phyloP scores from a whole-genome alignment of 768 basidiomycete genomes.

The Roridomyces roridus region DNA sequence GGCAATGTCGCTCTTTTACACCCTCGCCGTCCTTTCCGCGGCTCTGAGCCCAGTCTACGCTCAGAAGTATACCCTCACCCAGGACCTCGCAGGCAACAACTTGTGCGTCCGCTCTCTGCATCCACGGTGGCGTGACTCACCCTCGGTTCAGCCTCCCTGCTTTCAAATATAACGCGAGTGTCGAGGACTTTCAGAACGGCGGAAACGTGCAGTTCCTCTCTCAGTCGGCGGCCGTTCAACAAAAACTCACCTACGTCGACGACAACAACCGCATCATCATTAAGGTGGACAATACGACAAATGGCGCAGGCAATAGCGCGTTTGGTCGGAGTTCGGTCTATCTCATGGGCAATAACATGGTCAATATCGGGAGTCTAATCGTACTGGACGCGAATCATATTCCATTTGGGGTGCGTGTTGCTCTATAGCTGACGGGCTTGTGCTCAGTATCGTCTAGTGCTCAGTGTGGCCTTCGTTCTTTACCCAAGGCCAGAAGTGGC shows the following conservation, averaged over 20 bases:
- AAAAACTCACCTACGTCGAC: constrained; percentile 14
- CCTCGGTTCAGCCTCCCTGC: no score
- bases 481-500: constrained; percentile 37
- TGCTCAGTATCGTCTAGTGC: no score
- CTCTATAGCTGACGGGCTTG: no score
- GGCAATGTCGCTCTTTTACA: no score
- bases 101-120: not conserved
- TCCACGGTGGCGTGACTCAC: not conserved
- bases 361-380: constrained; percentile 15
- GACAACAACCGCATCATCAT: not conserved
- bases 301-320: not conserved
- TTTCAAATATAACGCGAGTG: no score
- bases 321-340: constrained; percentile 19
- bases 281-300: constrained; percentile 19
- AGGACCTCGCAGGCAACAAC: no score
- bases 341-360: constrained; percentile 5
- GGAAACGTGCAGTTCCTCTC: constrained; percentile 21
- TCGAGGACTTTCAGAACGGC: not conserved
- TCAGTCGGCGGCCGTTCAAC: constrained; percentile 16
- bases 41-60: no score
- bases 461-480: constrained; percentile 3
- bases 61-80: no score
- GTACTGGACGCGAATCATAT: constrained; percentile 22
- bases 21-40: no score
- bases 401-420: constrained; percentile 21